Evolutionary conservation across 2,329 filamentous ascomycete species (phyloP).

Genomic region (Harringtonia aguacate): DNA sequence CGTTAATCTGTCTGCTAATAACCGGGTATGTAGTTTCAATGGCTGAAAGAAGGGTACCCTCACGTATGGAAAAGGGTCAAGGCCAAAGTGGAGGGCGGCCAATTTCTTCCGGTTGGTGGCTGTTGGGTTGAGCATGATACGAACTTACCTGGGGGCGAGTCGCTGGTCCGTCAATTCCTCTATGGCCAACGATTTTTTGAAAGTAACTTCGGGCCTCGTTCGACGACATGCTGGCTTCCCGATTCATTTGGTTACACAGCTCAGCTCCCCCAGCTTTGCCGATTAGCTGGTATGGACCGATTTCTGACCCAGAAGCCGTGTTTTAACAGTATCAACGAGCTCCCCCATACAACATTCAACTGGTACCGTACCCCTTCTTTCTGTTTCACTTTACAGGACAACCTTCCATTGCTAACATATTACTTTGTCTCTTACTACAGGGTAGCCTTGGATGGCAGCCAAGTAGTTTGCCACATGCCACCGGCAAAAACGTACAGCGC

Average conservation of each 20-base stretch:
- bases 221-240: constrained; percentile 90
- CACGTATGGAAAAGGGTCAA: constrained; percentile 84
- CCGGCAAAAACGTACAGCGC: constrained; percentile 93
- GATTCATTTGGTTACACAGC: constrained; percentile 97
- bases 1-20: too few relatives aligned
- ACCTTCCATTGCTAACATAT: too few relatives aligned
- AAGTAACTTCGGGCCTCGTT: constrained; percentile 79
- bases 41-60: constrained; percentile 84
- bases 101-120: constrained; percentile 89
- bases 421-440: constrained; percentile 26
- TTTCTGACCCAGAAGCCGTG: constrained; percentile 98
- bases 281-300: constrained; percentile 82
- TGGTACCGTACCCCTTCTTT: too few relatives aligned
- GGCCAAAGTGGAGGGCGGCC: constrained; percentile 77
- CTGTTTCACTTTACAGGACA: too few relatives aligned
- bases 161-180: constrained; percentile 83
- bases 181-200: constrained; percentile 95
- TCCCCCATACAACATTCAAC: constrained; percentile 97
- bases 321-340: constrained; percentile 99
- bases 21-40: constrained; percentile 72
- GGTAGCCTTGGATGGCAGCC: constrained; percentile 89
- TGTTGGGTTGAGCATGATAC: constrained; percentile 99
- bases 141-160: constrained; percentile 93
- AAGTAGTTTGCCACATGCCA: constrained; percentile 96
- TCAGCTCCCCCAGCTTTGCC: constrained; percentile 87